These are phyloP conservation scores for Lumnitzera racemosa DNA, from an alignment of 345 rosid species.

Conservation along the genomic window DNA sequence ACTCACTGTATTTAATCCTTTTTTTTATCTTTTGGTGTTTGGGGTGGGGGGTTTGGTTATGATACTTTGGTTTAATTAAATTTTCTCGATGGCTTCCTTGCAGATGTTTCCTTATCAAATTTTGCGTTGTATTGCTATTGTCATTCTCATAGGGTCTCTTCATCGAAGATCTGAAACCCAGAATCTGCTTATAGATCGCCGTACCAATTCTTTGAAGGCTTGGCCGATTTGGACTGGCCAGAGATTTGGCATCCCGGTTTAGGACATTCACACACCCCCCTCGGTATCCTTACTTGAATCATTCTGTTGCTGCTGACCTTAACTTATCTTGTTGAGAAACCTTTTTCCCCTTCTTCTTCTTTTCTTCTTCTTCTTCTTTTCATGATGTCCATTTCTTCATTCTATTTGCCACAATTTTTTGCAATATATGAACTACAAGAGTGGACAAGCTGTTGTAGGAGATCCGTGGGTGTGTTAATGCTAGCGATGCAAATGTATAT, in stretches of 20 bases:
- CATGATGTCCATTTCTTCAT: no score
- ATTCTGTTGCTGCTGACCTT: background rate
- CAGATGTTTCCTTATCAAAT: conserved; percentile 91
- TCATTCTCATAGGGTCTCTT: conserved; percentile 98
- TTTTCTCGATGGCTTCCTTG: conserved; percentile 13
- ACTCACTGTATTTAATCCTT: background rate
- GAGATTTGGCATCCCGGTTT: conserved; percentile 97
- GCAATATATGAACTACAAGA: no score
- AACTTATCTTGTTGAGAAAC: background rate
- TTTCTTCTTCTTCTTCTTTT: no score
- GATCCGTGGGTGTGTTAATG: no score
- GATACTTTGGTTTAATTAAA: background rate
- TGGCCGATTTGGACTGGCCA: conserved; percentile 97
- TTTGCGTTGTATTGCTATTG: conserved; percentile 96
- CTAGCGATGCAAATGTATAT: no score
- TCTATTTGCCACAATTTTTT: no score
- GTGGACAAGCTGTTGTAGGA: no score
- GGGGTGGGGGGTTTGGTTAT: no score
- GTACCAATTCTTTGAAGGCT: conserved; percentile 86
- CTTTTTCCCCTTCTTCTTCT: no score
- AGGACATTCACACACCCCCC: conserved; percentile 97
- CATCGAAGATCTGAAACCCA: conserved; percentile 98
- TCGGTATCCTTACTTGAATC: conserved; percentile 42
- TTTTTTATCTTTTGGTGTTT: background rate
- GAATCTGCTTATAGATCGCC: conserved; percentile 88